Base-by-base conservation (phyloP, 2,329 filamentous ascomycete species). In the Biscogniauxia sp. region DNA sequence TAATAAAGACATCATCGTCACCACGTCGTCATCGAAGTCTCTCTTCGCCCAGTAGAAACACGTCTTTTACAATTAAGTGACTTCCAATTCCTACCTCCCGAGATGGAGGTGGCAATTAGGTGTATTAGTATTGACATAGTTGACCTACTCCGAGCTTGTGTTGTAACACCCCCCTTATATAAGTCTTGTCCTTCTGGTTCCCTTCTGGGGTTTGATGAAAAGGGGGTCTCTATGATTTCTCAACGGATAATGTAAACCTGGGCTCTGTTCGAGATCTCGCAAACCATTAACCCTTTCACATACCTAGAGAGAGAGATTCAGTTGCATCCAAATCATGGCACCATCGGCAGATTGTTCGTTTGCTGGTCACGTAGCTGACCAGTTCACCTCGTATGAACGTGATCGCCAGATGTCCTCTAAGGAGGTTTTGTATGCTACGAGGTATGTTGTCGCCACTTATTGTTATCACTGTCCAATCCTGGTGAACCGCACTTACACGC, bases 351-450 rank as follows among this genome's bases (percentile, higher is more conserved):
- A 76, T 25, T 74, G 69, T 32, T 77, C 75, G 17, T 78, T 78
- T 64, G 57, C 71, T 49, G 72, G 74, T 55, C 77, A 75, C 58
- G 74, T 68, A 65, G 73, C 72, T 54, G 72, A 68, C 57, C 77
- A 74, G 62, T 75, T 75, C 70, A 69, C 70, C 7, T 72, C 73
- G 1, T 79, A 75, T 58, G 74, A 79, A 57, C 68, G 76, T 55
- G 79, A 81, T 62, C 74, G 78, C 25, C 67, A 73, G 45, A 68
- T 70, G 8, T 63, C 73, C 0, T 79, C 78, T 5, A 73, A 75
- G 50, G 74, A 80, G 20, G 69, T 72, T 15, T 61, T 83, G 15
- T 88, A 88, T 72, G 77, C 81, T 28, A 82, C 84, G 51, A 81
- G 79, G 73, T 87, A 85, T 71, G 83, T 82, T 58, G 79, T 77